phyloP scores from a whole-genome alignment of 2,329 filamentous ascomycete species.

The Colletotrichum salicis region DNA sequence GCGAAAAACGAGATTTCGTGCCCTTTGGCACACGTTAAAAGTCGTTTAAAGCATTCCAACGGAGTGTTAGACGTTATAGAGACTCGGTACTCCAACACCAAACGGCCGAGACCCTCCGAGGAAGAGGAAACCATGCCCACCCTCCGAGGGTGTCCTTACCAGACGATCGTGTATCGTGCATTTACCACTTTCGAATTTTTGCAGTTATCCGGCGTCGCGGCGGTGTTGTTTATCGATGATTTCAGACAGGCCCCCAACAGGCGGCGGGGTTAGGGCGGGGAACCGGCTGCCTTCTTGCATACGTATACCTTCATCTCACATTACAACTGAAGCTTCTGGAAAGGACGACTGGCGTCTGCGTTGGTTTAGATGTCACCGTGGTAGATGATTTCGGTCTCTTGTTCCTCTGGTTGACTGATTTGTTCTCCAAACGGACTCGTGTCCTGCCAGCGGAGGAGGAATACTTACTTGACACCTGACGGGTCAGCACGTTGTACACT shows the following conservation, averaged over 20 bases:
- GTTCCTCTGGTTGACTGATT: conserved; percentile 6
- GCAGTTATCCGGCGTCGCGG: conserved; percentile 29
- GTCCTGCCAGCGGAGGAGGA: conserved; percentile 15
- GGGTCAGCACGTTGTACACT: conserved; percentile 30
- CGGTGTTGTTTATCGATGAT: conserved; percentile 27
- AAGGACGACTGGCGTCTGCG: conserved; percentile 21
- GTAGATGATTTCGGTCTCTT: conserved; percentile 23
- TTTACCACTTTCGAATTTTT: conserved; percentile 2
- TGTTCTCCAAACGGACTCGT: background rate
- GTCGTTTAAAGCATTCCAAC: background rate
- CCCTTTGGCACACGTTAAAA: background rate
- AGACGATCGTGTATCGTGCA: conserved; percentile 1
- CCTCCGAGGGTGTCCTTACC: background rate
- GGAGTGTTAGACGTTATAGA: conserved; percentile 1
- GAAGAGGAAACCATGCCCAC: background rate
- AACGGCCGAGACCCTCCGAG: background rate
- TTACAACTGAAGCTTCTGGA: conserved; percentile 22
- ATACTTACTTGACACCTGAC: conserved; percentile 27
- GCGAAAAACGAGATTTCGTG: background rate
- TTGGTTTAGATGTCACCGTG: conserved; percentile 18
- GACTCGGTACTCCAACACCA: background rate
- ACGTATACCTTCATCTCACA: conserved; percentile 28
- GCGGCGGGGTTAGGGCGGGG: conserved; percentile 4
- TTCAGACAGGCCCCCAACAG: conserved; percentile 23
- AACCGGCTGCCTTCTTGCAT: conserved; percentile 31